These are phyloP conservation scores for Xerocomus potaroensis DNA, from an alignment of 768 basidiomycete genomes.

Conservation along the genomic window DNA sequence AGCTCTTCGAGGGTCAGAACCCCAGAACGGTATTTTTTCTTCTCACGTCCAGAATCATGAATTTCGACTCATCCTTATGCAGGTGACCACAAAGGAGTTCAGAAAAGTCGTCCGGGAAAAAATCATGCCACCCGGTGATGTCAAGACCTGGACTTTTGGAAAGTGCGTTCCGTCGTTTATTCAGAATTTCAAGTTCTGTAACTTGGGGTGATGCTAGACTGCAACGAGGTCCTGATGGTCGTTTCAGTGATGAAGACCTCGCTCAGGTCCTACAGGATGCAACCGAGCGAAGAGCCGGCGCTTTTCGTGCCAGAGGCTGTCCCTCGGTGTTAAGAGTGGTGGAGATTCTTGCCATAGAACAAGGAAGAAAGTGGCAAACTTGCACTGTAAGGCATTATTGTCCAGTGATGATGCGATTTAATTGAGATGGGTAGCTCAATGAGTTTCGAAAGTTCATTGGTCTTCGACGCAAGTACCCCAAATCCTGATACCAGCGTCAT, in stretches of 20 bases:
- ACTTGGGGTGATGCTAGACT: constrained; percentile 34
- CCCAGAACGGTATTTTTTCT: constrained; percentile 34
- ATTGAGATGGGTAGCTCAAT: constrained; percentile 43
- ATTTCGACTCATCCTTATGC: not conserved
- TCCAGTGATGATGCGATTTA: not conserved
- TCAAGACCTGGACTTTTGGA: constrained; percentile 53
- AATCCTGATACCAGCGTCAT: not conserved
- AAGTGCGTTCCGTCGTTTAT: constrained; percentile 29
- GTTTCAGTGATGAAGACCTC: constrained; percentile 60
- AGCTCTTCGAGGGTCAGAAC: constrained; percentile 39
- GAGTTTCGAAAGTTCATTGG: constrained; percentile 72
- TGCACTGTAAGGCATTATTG: constrained; percentile 51
- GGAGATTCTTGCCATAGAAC: constrained; percentile 66
- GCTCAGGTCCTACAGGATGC: constrained; percentile 60
- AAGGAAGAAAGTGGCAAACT: constrained; percentile 63
- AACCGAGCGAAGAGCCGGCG: constrained; percentile 53
- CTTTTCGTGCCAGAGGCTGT: constrained; percentile 66
- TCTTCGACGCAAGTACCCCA: constrained; percentile 49
- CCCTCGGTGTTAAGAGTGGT: constrained; percentile 62
- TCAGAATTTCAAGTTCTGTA: not conserved
- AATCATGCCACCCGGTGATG: constrained; percentile 8
- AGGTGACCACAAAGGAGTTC: constrained; percentile 23
- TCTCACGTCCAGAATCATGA: not conserved
- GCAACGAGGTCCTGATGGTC: constrained; percentile 46
- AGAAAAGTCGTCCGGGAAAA: constrained; percentile 11